Base-by-base conservation (phyloP, 176 grass and related monocot species). In the Oryza longistaminata region DNA sequence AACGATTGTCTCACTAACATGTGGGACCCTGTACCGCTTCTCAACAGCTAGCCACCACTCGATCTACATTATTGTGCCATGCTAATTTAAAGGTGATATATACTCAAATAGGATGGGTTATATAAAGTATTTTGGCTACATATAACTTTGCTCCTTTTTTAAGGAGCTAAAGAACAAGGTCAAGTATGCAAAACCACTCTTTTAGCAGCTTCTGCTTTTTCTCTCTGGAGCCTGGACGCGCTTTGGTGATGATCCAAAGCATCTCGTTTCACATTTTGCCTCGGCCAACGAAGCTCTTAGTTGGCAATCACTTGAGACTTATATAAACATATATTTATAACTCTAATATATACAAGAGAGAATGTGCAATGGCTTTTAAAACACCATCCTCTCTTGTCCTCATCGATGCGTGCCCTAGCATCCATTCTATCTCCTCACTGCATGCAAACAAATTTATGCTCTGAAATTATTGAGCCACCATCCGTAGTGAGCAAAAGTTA, bases 121-220 rank as follows among this genome's bases (percentile, higher is more conserved):
- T 62, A n/a, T 24, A 73, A 74, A 52, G 45, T 43, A 78, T 50
- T 11, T 11, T 17, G 22, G 33, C 75, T 26, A 4, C 6, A 22
- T 25, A 22, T 25, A 78, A 7, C 12, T 64, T 2, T 58, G 6
- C 6, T 22, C 65, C 25, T 5, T 42, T 73, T 73, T 52, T 8
- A 2, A 17, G 3, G 24, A 66, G 37, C 33, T 15, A 77, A 46
- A 70, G 60, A 68, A 45, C 45, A 67, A 14, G 42, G 43, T 58
- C 77, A 10, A 81, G 49, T 62, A 11, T 62, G 58, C 62, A 15
- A 87, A 80, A 80, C 77, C 70, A 81, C 77, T 75, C 70, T 15
- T 68, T 75, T 44, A 68, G 70, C 77, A 43, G 70, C 77, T 71
- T 78, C 35, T 16, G 75, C 83, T 83, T 80, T 67, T 67, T 67